Evolutionary conservation across 2,329 filamentous ascomycete species (phyloP).

Genomic region (Epichloe festucae): DNA sequence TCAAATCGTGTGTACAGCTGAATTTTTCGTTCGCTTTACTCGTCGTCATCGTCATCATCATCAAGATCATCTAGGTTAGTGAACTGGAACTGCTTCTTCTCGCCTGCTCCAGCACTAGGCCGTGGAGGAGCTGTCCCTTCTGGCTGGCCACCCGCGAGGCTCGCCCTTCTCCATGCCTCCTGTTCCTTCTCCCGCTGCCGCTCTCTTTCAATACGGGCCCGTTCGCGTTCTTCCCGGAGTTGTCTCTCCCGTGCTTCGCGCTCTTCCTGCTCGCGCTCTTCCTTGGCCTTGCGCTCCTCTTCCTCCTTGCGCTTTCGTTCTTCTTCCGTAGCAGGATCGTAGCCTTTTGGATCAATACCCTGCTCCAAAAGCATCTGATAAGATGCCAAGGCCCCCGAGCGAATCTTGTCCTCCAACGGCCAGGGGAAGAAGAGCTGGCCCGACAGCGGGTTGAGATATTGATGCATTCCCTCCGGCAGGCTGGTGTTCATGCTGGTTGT

Average conservation of each 20-base stretch:
- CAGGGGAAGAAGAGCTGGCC: conserved; percentile 60
- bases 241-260: conserved; percentile 32
- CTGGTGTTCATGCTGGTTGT: conserved; percentile 22
- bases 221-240: conserved; percentile 26
- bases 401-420: conserved; percentile 59
- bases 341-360: conserved; percentile 47
- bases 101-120: conserved; percentile 16
- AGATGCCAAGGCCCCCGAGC: conserved; percentile 51
- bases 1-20: not conserved
- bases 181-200: conserved; percentile 29
- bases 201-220: conserved; percentile 28
- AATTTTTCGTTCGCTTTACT: not conserved
- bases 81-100: conserved; percentile 44
- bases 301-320: conserved; percentile 37
- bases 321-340: conserved; percentile 44
- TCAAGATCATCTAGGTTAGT: conserved; percentile 40
- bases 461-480: conserved; percentile 35
- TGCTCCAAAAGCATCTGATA: conserved; percentile 49
- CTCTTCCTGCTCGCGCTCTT: conserved; percentile 34
- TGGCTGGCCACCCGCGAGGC: conserved; percentile 16
- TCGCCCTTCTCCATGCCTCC: conserved; percentile 28
- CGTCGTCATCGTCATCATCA: conserved; percentile 30
- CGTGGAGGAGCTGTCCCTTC: conserved; percentile 14
- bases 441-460: conserved; percentile 41
- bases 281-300: conserved; percentile 32